phyloP scores from a whole-genome alignment of 169 alveolate genomes.

The Cryptosporidium sp. region DNA sequence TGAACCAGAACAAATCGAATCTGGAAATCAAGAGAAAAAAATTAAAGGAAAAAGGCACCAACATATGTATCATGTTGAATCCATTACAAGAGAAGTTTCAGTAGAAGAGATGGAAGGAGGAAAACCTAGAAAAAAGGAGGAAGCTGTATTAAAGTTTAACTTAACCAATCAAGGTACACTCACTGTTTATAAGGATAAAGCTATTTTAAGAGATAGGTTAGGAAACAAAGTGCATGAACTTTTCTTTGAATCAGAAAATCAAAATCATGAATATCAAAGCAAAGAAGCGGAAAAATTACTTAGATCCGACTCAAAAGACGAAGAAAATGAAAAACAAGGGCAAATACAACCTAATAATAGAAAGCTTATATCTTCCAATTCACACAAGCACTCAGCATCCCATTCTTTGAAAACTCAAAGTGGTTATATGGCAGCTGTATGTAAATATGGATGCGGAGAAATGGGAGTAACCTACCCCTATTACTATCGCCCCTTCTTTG shows the following conservation, averaged over 20 bases:
- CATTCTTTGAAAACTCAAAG: constrained; percentile 73
- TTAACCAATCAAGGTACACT: constrained; percentile 17
- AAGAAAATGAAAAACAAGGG: neutral
- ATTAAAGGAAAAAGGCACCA: constrained; percentile 14
- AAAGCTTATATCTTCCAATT: constrained; percentile 40
- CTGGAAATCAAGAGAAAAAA: neutral
- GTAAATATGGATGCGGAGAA: constrained; percentile 72
- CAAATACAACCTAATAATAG: neutral
- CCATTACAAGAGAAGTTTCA: constrained; percentile 26
- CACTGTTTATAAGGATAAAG: constrained; percentile 24
- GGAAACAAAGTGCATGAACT: constrained; percentile 30
- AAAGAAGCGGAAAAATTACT: constrained; percentile 7
- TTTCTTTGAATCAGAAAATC: neutral
- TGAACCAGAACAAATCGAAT: neutral
- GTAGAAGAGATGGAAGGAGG: constrained; percentile 1
- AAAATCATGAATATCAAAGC: neutral
- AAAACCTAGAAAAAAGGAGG: neutral
- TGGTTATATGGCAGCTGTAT: constrained; percentile 75
- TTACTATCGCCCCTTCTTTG: constrained; percentile 82
- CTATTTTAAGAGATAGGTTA: constrained; percentile 20
- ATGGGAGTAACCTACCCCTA: constrained; percentile 81
- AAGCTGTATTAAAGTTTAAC: constrained; percentile 42
- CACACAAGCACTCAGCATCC: constrained; percentile 43
- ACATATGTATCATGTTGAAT: constrained; percentile 61
- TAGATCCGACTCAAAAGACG: neutral